A percentile compares a stretch with the other conserved stretches of the same genome.
phyloP scores from a whole-genome alignment of 176 grass and related monocot genomes.

The Musa beccarii region DNA sequence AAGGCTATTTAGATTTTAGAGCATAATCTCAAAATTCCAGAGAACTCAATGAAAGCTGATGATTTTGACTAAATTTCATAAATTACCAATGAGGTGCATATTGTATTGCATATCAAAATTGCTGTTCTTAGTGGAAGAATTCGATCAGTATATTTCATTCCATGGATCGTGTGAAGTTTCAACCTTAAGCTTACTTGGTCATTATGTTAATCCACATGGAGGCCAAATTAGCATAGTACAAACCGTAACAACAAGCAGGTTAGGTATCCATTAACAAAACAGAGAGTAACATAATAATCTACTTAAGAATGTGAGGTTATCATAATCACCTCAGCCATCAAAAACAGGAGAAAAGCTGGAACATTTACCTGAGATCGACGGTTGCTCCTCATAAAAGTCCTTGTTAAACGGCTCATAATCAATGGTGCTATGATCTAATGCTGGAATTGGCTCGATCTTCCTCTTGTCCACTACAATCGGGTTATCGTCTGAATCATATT shows the following conservation, averaged over 20 bases:
- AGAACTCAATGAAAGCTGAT: neutral
- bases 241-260: neutral
- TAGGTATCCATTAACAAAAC: neutral
- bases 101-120: neutral
- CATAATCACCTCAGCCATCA: neutral
- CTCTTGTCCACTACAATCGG: constrained; percentile 84
- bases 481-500: constrained; percentile 93
- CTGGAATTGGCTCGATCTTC: constrained; percentile 86
- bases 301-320: neutral
- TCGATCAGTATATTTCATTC: too few species aligned
- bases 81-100: neutral
- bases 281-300: neutral
- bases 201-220: neutral
- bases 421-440: constrained; percentile 63
- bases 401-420: constrained; percentile 77
- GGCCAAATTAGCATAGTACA: neutral
- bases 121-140: too few species aligned
- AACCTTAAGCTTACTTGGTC: neutral
- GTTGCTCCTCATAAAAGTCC: constrained; percentile 92
- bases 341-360: constrained; percentile 1
- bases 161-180: neutral
- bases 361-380: constrained; percentile 68
- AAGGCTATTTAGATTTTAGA: too few species aligned
- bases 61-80: neutral
- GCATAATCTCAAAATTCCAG: neutral